phyloP scores from a whole-genome alignment of 768 basidiomycete genomes.

The Russula emetica region DNA sequence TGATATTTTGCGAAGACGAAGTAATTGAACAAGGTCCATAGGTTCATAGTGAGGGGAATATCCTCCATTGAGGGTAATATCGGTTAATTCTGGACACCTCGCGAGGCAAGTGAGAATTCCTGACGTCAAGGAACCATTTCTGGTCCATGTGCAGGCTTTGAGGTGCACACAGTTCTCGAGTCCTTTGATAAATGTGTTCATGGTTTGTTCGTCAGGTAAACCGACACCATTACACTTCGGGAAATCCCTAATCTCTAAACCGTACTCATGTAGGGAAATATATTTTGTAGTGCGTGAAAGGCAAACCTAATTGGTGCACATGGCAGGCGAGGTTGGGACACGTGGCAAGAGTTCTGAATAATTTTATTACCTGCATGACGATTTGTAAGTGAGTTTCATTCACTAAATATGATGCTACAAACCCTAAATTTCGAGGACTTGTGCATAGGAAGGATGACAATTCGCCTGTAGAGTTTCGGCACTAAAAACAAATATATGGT shows the following conservation, averaged over 20 bases:
- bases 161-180: slow-evolving; percentile 61
- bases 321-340: slow-evolving; percentile 53
- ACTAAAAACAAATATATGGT: slow-evolving; percentile 50
- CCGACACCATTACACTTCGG: slow-evolving; percentile 46
- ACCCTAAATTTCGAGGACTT: slow-evolving; percentile 60
- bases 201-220: slow-evolving; percentile 35
- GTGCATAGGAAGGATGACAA: slow-evolving; percentile 69
- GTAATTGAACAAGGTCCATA: slow-evolving; percentile 46
- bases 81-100: slow-evolving; percentile 41
- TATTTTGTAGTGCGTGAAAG: not conserved
- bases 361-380: slow-evolving; percentile 46
- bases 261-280: slow-evolving; percentile 3
- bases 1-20: slow-evolving; percentile 50
- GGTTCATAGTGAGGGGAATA: slow-evolving; percentile 53
- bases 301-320: slow-evolving; percentile 56
- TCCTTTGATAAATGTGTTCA: slow-evolving; percentile 44
- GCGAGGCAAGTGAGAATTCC: slow-evolving; percentile 53
- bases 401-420: not conserved
- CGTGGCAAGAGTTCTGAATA: slow-evolving; percentile 58
- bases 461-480: slow-evolving; percentile 51
- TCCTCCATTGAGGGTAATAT: slow-evolving; percentile 71
- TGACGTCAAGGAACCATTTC: slow-evolving; percentile 67
- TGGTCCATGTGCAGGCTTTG: slow-evolving; percentile 68
- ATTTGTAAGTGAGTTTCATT: not conserved
- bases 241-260: slow-evolving; percentile 68